Conservation (phyloP, 768 basidiomycete genomes). For the Podaxis sp. region DNA sequence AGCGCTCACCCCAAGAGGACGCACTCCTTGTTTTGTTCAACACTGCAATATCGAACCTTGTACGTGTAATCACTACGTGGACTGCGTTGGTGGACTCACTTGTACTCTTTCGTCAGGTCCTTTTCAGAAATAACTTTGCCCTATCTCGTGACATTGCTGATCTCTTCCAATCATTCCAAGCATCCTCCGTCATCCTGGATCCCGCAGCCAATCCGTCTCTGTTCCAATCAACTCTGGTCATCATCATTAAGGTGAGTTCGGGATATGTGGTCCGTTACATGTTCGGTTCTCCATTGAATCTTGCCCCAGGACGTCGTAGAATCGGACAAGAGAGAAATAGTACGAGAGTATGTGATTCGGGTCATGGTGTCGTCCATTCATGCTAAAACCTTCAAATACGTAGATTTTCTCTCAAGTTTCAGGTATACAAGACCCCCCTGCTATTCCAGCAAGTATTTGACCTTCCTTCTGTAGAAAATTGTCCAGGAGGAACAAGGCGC, state of each 20-base stretch:
- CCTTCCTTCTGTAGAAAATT: slow-evolving; percentile 34
- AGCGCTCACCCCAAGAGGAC: slow-evolving; percentile 62
- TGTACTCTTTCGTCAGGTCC: slow-evolving; percentile 35
- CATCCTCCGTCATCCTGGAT: slow-evolving; percentile 55
- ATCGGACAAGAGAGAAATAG: slow-evolving; percentile 56
- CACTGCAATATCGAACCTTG: slow-evolving; percentile 63
- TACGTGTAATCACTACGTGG: slow-evolving; percentile 17
- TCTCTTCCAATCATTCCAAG: slow-evolving; percentile 61
- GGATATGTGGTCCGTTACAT: neutral
- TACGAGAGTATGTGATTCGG: slow-evolving; percentile 43
- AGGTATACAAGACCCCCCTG: neutral
- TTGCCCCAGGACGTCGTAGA: slow-evolving; percentile 56
- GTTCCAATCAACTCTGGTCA: slow-evolving; percentile 56
- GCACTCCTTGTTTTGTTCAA: slow-evolving; percentile 63
- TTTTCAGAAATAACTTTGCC: slow-evolving; percentile 67
- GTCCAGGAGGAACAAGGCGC: slow-evolving; percentile 58
- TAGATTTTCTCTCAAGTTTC: neutral
- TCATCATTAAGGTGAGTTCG: slow-evolving; percentile 56
- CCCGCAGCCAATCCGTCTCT: slow-evolving; percentile 56
- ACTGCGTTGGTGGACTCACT: no score
- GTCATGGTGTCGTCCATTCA: neutral
- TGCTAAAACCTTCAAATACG: no score
- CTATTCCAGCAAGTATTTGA: neutral
- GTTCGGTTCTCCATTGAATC: neutral
- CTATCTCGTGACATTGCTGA: slow-evolving; percentile 58